Base-by-base conservation (phyloP, 768 basidiomycete genomes). In the Termitomyces sp. region DNA sequence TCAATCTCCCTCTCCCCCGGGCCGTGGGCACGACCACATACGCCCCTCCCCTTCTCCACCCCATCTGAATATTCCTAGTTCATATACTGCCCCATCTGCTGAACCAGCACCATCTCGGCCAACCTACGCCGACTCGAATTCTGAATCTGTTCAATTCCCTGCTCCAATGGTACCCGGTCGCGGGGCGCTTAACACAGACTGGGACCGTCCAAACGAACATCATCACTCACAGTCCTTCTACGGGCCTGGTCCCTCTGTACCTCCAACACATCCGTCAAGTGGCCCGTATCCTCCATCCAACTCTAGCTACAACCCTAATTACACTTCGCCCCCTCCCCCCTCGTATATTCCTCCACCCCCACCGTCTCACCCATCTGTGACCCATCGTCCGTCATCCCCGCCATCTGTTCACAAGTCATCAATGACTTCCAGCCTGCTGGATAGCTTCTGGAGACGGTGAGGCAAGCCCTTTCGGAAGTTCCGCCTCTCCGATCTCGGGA, bases 1-100 rank as follows among this genome's bases (percentile, higher is more conserved):
- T 52, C 51, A 62, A 41, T 51, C 65, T 5, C 52, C 64, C 7
- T 65, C 70, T 35, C 58, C 65, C 27, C 45, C 35, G 50, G 51
- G 23, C 21, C 44, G 32, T n/a, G 56, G 27, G 21, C n/a, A 41
- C 17, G 61, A 61, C 14, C 74, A 66, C 37, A 58, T 65, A 49
- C 12, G 4, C 2, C 72, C 74, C 6, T 68, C 75, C 3, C 75
- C 78, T 5, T 76, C 76, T 4, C 77, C 76, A 1, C 70, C 75
- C 0, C 77, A 76, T 55, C 61, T 73, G 4, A 76, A 73, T 60
- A 76, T 75, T 52, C 74, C 75, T 16, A 48, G 52, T 19, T 72
- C 74, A n/a, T 76, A 78, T 56, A 58, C 66, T 16, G 70, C 72
- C 5, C 72, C 73, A 5, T 70, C 72, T 12, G 68, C 74, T 25